Percentiles rank a stretch among this genome's conserved stretches.
These are phyloP conservation scores for Wickerhamiella kazuoi DNA, from an alignment of 805 yeast species.

Conservation along the genomic window DNA sequence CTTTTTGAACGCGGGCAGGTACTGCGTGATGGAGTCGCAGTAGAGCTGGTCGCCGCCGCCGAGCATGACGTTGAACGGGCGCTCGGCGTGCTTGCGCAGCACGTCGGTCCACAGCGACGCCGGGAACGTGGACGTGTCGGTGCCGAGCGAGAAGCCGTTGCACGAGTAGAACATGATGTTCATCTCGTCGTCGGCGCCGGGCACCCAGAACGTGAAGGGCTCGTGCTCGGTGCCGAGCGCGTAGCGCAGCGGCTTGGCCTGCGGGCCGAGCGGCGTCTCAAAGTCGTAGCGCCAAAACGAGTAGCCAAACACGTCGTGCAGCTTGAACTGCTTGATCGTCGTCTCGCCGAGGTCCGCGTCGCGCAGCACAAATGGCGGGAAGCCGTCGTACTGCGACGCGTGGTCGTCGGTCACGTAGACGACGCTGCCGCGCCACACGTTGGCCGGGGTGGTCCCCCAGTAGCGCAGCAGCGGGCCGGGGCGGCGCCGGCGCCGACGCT, in stretches of 20 bases:
- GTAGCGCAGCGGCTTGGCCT: constrained; percentile 51
- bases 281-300: constrained; percentile 53
- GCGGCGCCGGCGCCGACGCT: too few relatives aligned
- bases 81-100: constrained; percentile 41
- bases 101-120: constrained; percentile 83
- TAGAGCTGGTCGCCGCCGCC: constrained; percentile 97
- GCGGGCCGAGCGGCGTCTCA: constrained; percentile 28
- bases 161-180: constrained; percentile 73
- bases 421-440: constrained; percentile 49
- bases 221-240: constrained; percentile 29
- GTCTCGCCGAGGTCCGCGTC: constrained; percentile 21
- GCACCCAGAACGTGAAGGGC: constrained; percentile 53
- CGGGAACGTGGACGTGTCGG: constrained; percentile 47
- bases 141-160: constrained; percentile 70
- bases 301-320: constrained; percentile 29
- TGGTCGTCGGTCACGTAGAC: constrained; percentile 41
- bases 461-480: constrained; percentile 69
- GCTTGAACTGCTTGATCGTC: constrained; percentile 27
- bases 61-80: constrained; percentile 75
- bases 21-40: constrained; percentile 58
- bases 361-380: constrained; percentile 21
- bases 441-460: constrained; percentile 38
- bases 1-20: constrained; percentile 25
- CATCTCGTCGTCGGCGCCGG: constrained; percentile 48
- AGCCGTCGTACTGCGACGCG: constrained; percentile 11